Evolutionary conservation across 495 filamentous ascomycete genomes (phyloP).

Genomic region (Penicillium cinerascens): DNA sequence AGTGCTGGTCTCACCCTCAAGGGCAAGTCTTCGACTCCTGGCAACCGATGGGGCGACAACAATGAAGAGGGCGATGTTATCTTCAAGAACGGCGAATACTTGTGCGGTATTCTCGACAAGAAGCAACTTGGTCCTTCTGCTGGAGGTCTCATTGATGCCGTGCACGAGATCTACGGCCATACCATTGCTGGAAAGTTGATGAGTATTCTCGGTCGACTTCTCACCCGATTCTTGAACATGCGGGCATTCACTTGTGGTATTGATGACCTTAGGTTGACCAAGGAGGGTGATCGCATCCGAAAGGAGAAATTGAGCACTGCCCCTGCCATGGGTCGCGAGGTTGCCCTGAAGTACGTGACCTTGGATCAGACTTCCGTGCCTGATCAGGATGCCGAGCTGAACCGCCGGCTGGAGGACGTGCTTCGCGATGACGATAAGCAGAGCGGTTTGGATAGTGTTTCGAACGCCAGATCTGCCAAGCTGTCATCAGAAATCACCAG

Average conservation of each 20-base stretch:
- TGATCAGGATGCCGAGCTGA: slow-evolving; percentile 64
- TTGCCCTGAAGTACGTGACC: slow-evolving; percentile 90
- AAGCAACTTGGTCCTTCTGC: slow-evolving; percentile 84
- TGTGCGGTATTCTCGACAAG: slow-evolving; percentile 93
- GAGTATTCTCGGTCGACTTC: slow-evolving; percentile 80
- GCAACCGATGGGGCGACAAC: slow-evolving; percentile 72
- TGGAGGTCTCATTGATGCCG: slow-evolving; percentile 84
- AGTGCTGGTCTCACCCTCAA: slow-evolving; percentile 76
- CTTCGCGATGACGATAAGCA: slow-evolving; percentile 88
- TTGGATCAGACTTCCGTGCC: slow-evolving; percentile 58
- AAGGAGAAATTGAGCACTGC: slow-evolving; percentile 67
- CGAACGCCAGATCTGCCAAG: slow-evolving; percentile 64
- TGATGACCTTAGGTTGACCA: slow-evolving; percentile 87
- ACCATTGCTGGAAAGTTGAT: slow-evolving; percentile 78
- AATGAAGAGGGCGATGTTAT: slow-evolving; percentile 72
- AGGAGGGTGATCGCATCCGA: slow-evolving; percentile 69
- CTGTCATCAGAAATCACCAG: slow-evolving; percentile 78
- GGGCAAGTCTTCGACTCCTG: slow-evolving; percentile 70
- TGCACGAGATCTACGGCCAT: slow-evolving; percentile 93
- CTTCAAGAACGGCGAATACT: slow-evolving; percentile 81
- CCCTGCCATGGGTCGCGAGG: slow-evolving; percentile 70
- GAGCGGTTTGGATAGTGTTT: slow-evolving; percentile 77
- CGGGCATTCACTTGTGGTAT: slow-evolving; percentile 95
- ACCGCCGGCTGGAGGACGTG: slow-evolving; percentile 79
- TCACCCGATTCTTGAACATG: slow-evolving; percentile 90